Conservation (phyloP, 1,139 yeast species). For the Wickerhamomyces sp. region DNA sequence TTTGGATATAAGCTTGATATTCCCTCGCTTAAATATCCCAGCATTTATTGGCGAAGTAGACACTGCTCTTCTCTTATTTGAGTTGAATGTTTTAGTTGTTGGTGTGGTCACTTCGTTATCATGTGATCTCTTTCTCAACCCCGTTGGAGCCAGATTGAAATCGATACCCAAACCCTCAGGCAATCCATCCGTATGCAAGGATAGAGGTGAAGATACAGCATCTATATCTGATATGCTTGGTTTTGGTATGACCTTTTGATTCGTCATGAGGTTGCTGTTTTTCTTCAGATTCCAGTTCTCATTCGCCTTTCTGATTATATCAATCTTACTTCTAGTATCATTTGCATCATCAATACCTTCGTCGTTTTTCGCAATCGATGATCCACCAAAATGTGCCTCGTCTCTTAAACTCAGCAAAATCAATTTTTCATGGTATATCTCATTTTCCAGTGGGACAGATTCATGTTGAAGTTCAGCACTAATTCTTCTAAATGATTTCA, state of each 20-base stretch:
- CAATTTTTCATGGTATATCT: constrained; percentile 22
- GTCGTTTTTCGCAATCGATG: constrained; percentile 6
- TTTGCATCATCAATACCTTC: neutral
- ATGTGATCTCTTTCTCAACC: constrained; percentile 17
- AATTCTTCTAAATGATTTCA: constrained; percentile 21
- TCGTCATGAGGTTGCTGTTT: constrained; percentile 4
- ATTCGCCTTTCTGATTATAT: constrained; percentile 21
- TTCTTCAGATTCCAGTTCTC: constrained; percentile 24
- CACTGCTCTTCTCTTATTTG: constrained; percentile 23
- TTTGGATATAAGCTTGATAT: constrained; percentile 22
- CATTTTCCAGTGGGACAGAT: constrained; percentile 18
- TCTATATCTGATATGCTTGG: neutral
- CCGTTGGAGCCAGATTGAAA: neutral
- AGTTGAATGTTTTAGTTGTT: neutral
- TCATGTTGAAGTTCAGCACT: constrained; percentile 20
- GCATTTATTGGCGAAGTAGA: constrained; percentile 22
- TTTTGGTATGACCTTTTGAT: no score
- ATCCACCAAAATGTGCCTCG: constrained; percentile 15
- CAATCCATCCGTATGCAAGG: no score
- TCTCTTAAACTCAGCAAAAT: constrained; percentile 20
- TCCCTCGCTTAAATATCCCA: constrained; percentile 14
- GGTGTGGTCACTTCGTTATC: constrained; percentile 9
- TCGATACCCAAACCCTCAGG: neutral
- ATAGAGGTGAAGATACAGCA: neutral
- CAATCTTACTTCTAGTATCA: constrained; percentile 16